Evolutionary conservation across 495 filamentous ascomycete genomes (phyloP).

Genomic region (Geoglossum glabrum): DNA sequence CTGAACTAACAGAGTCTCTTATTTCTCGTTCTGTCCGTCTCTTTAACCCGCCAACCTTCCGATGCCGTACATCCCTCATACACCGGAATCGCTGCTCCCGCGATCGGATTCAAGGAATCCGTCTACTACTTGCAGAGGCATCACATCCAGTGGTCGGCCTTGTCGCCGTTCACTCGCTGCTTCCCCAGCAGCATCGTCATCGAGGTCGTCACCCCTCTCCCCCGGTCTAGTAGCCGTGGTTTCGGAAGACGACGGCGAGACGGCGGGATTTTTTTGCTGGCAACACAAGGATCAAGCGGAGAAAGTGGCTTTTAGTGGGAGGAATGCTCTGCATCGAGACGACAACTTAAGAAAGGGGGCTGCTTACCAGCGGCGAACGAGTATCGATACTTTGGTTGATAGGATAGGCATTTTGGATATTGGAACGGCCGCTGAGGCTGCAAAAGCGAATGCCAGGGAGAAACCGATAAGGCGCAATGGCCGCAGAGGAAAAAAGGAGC

Average conservation of each 20-base stretch:
- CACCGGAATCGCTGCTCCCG: conserved; percentile 59
- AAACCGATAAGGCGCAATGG: background rate
- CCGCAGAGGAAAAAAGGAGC: background rate
- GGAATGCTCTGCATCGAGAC: background rate
- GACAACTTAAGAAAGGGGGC: background rate
- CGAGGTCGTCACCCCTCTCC: conserved; percentile 11
- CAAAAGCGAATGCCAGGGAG: background rate
- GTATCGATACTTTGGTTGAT: conserved; percentile 66
- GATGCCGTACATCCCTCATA: conserved; percentile 65
- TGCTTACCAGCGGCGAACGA: conserved; percentile 26
- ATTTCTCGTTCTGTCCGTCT: background rate
- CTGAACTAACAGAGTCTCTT: background rate
- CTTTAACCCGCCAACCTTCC: background rate
- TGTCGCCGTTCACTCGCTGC: conserved; percentile 49
- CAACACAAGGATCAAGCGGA: conserved; percentile 78
- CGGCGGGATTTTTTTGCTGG: conserved; percentile 61
- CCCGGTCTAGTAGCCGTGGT: conserved; percentile 16
- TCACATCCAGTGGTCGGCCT: conserved; percentile 55
- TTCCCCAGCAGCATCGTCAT: conserved; percentile 20
- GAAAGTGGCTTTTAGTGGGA: background rate
- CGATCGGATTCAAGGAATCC: conserved; percentile 73
- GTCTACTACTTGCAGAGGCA: conserved; percentile 65
- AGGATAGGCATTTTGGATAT: conserved; percentile 53
- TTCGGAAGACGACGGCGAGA: conserved; percentile 18
- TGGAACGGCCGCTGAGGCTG: background rate